These are phyloP conservation scores for Gastrolobium bilobum DNA, from an alignment of 306 rosid genomes.

Conservation along the genomic window DNA sequence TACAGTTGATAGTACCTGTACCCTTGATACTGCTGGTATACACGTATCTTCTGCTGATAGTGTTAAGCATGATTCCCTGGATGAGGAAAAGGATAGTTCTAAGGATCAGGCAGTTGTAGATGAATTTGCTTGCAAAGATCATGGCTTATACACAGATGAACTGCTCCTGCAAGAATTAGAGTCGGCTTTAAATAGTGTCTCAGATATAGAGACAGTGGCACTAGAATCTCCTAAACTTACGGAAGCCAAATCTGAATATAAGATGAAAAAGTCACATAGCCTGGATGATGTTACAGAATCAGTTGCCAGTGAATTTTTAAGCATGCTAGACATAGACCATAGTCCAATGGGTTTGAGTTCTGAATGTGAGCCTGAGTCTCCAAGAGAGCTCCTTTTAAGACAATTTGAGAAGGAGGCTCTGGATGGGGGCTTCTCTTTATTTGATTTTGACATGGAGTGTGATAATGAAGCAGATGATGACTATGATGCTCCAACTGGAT, in stretches of 20 bases:
- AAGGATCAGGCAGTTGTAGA: slow-evolving; percentile 49
- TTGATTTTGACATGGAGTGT: slow-evolving; percentile 60
- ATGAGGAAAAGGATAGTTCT: slow-evolving; percentile 47
- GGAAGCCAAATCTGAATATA: slow-evolving; percentile 48
- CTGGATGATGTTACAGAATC: slow-evolving; percentile 79
- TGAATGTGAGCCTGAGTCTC: slow-evolving; percentile 86
- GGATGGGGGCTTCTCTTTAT: slow-evolving; percentile 74
- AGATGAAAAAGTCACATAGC: slow-evolving; percentile 57
- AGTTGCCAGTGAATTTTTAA: slow-evolving; percentile 80
- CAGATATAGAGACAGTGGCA: slow-evolving; percentile 69
- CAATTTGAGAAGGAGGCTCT: slow-evolving; percentile 87
- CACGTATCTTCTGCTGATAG: slow-evolving; percentile 54
- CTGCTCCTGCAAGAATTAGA: slow-evolving; percentile 79
- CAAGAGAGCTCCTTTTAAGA: slow-evolving; percentile 84
- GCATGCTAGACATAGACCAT: slow-evolving; percentile 68
- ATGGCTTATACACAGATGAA: slow-evolving; percentile 62
- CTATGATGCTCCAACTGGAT: slow-evolving; percentile 48
- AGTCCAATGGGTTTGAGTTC: slow-evolving; percentile 67
- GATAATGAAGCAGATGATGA: slow-evolving; percentile 56
- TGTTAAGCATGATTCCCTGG: slow-evolving; percentile 47
- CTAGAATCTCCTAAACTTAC: slow-evolving; percentile 66
- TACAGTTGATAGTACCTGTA: slow-evolving; percentile 40
- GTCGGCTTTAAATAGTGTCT: slow-evolving; percentile 70
- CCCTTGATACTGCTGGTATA: slow-evolving; percentile 49
- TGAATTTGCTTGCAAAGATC: slow-evolving; percentile 49